These are phyloP conservation scores for Thermochaetoides thermophila DNA, from an alignment of 495 filamentous ascomycete genomes.

Conservation along the genomic window DNA sequence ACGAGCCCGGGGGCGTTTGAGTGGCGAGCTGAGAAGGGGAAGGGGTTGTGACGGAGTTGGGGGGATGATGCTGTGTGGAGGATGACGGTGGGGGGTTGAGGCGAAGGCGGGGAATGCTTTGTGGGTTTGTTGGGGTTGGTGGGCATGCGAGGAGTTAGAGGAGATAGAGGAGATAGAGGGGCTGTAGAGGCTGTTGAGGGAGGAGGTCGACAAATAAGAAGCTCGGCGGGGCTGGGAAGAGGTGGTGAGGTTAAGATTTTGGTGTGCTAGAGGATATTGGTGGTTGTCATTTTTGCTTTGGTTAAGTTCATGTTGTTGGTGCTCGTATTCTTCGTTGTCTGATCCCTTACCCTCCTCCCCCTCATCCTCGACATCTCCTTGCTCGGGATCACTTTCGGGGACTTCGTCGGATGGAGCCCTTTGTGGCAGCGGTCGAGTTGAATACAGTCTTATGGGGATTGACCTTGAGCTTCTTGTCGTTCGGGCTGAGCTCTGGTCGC, in stretches of 20 bases:
- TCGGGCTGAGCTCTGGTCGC: too few species aligned
- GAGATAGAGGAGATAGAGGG: slow-evolving; percentile 1
- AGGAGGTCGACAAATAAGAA: too few species aligned
- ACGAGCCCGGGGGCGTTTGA: slow-evolving; percentile 6
- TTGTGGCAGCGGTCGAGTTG: neutral
- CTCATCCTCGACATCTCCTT: slow-evolving; percentile 1
- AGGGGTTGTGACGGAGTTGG: neutral
- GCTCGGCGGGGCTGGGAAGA: too few species aligned
- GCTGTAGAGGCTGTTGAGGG: slow-evolving; percentile 3
- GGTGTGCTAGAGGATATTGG: too few species aligned
- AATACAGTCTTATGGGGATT: slow-evolving; percentile 3
- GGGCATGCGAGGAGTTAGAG: neutral
- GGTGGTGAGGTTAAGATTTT: neutral
- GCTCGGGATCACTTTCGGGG: slow-evolving; percentile 8
- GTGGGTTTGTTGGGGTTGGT: neutral
- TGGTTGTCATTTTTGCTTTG: too few species aligned
- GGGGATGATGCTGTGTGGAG: slow-evolving; percentile 5
- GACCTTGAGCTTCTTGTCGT: too few species aligned
- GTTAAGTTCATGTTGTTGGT: neutral
- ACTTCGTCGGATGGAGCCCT: neutral
- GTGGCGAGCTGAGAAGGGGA: slow-evolving; percentile 3
- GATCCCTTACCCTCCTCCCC: neutral
- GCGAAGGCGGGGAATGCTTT: neutral
- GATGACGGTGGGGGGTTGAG: too few species aligned
- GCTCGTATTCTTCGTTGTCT: neutral